Conservation (phyloP, 2,329 filamentous ascomycete genomes). For the Neofusicoccum parvum region DNA sequence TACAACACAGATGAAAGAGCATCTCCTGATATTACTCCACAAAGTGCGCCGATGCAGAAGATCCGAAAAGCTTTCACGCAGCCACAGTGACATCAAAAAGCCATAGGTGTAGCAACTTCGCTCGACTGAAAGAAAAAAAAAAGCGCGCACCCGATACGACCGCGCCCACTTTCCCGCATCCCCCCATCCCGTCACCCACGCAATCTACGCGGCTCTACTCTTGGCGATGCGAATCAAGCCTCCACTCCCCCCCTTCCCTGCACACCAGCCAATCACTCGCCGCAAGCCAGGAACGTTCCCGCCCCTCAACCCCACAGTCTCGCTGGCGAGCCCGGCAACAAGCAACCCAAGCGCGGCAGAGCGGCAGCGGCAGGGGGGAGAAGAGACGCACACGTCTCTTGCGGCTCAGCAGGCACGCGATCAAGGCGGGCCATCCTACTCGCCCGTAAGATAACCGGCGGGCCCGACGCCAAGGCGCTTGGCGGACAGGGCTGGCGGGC, state of each 20-base stretch:
- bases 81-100: no score
- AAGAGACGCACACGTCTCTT: not conserved
- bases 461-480: constrained; percentile 7
- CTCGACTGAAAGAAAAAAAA: no score
- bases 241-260: not conserved
- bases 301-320: no score
- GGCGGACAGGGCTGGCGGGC: not conserved
- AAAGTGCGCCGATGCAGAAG: no score
- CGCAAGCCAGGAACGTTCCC: not conserved
- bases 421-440: constrained; percentile 7
- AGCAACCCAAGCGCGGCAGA: no score
- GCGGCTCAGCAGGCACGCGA: constrained; percentile 14
- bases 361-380: no score
- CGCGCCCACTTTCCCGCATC: not conserved
- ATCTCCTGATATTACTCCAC: no score
- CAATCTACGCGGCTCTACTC: not conserved
- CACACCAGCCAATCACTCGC: not conserved
- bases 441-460: not conserved
- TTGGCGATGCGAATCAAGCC: not conserved
- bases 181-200: not conserved
- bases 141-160: not conserved
- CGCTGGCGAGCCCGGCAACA: no score
- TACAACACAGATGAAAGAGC: no score
- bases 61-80: no score
- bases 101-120: no score